phyloP scores from a whole-genome alignment of 108 stramenopile species.

The Cyclotella distinguenda region DNA sequence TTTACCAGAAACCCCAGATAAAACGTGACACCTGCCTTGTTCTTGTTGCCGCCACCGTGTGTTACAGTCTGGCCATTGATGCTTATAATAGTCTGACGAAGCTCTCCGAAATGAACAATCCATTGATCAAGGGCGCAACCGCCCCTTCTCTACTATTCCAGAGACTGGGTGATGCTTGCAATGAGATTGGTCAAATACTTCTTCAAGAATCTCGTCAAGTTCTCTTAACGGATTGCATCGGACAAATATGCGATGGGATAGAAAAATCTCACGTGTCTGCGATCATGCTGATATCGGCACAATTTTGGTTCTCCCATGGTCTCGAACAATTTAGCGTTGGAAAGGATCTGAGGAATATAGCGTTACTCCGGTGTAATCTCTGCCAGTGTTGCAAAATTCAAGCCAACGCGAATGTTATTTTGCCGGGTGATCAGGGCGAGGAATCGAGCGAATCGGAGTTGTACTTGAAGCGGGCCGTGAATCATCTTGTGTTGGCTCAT shows the following conservation, averaged over 20 bases:
- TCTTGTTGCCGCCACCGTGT: constrained; percentile 70
- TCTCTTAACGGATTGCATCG: constrained; percentile 25
- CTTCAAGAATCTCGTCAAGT: constrained; percentile 56
- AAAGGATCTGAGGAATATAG: constrained; percentile 68
- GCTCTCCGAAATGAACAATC: neutral
- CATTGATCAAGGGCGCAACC: neutral
- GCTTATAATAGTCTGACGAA: constrained; percentile 38
- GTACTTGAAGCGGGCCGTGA: constrained; percentile 72
- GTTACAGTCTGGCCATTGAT: constrained; percentile 64
- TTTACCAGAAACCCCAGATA: constrained; percentile 57
- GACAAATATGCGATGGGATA: constrained; percentile 2
- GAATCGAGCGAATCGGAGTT: constrained; percentile 50
- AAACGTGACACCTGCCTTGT: constrained; percentile 71
- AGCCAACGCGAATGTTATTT: constrained; percentile 58
- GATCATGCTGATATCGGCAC: constrained; percentile 66
- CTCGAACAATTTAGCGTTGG: constrained; percentile 61
- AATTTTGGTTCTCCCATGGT: constrained; percentile 79
- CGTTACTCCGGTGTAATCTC: constrained; percentile 77
- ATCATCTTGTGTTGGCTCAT: constrained; percentile 77
- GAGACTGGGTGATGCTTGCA: constrained; percentile 85
- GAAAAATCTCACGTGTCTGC: constrained; percentile 48
- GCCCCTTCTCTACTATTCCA: constrained; percentile 60
- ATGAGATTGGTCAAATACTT: constrained; percentile 80
- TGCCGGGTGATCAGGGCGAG: constrained; percentile 28
- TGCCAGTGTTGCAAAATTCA: constrained; percentile 79